These are phyloP conservation scores for Penicillium sp. DNA, from an alignment of 2,329 filamentous ascomycete species.

Conservation along the genomic window DNA sequence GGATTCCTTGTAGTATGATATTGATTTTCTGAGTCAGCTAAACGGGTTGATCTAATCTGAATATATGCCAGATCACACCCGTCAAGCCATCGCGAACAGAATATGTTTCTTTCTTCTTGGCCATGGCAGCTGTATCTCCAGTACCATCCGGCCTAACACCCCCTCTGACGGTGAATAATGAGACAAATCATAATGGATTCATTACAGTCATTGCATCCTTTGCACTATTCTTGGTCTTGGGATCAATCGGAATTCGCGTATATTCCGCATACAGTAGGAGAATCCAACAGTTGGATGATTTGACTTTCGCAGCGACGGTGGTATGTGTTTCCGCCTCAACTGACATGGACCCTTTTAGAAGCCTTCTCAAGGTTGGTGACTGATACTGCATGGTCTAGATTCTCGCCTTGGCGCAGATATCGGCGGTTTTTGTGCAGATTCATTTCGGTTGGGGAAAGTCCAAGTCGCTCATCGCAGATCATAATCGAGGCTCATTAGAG, in stretches of 20 bases:
- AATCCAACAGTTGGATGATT: constrained; percentile 37
- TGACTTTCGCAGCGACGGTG: constrained; percentile 33
- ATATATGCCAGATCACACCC: constrained; percentile 4
- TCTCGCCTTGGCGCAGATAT: constrained; percentile 39
- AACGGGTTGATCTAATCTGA: background rate
- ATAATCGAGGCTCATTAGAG: constrained; percentile 26
- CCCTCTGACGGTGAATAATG: constrained; percentile 38
- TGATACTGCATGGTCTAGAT: constrained; percentile 21
- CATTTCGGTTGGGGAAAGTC: constrained; percentile 43
- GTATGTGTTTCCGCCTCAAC: constrained; percentile 18
- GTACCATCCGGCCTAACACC: constrained; percentile 25
- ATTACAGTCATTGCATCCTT: constrained; percentile 43
- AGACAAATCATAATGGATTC: constrained; percentile 43
- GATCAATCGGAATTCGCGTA: constrained; percentile 41
- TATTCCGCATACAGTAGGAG: constrained; percentile 39
- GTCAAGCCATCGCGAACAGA: background rate
- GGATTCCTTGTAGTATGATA: background rate
- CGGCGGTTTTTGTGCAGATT: constrained; percentile 40
- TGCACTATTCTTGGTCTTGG: constrained; percentile 39
- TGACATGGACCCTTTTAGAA: background rate
- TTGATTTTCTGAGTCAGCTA: background rate
- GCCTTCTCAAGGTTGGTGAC: background rate
- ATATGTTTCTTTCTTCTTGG: background rate
- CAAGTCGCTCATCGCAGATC: constrained; percentile 20
- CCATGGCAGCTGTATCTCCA: constrained; percentile 3